Conservation (phyloP, 2,329 filamentous ascomycete species). For the Phaeoacremonium minimum region DNA sequence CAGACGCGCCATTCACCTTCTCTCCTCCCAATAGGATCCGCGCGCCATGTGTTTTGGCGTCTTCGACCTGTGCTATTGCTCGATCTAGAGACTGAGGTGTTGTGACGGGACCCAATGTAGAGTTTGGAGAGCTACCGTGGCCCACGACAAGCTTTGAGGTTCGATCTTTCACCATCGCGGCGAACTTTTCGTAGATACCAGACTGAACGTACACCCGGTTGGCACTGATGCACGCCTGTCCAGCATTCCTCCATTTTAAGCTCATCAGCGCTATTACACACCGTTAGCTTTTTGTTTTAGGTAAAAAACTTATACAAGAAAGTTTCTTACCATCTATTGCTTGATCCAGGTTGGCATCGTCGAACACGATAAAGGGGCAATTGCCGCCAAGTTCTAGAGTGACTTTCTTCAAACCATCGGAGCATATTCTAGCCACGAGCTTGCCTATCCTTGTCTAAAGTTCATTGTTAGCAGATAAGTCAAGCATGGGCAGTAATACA, state of each 20-base stretch:
- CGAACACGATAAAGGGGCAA: constrained; percentile 61
- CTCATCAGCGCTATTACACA: constrained; percentile 22
- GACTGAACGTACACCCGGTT: constrained; percentile 63
- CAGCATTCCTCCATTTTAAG: constrained; percentile 46
- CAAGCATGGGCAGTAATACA: background rate
- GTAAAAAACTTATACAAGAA: too few species aligned
- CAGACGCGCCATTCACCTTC: constrained; percentile 50
- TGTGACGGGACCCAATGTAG: constrained; percentile 29
- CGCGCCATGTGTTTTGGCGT: constrained; percentile 14
- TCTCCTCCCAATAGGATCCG: constrained; percentile 39
- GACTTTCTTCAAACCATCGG: constrained; percentile 63
- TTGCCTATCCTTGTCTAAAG: constrained; percentile 60
- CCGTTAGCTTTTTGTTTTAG: too few species aligned
- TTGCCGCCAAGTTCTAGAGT: constrained; percentile 71
- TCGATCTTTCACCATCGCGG: constrained; percentile 37
- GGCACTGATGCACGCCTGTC: constrained; percentile 61
- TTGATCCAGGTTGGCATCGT: constrained; percentile 62
- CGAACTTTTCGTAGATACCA: constrained; percentile 57
- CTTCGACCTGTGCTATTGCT: constrained; percentile 18
- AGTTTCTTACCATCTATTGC: constrained; percentile 41
- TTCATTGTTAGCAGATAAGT: background rate
- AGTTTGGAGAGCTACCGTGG: constrained; percentile 17
- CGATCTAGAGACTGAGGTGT: constrained; percentile 26
- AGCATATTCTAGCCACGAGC: constrained; percentile 59
- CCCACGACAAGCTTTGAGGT: constrained; percentile 13